phyloP scores from a whole-genome alignment of 805 yeast genomes.

The Clavispora phyllophila region DNA sequence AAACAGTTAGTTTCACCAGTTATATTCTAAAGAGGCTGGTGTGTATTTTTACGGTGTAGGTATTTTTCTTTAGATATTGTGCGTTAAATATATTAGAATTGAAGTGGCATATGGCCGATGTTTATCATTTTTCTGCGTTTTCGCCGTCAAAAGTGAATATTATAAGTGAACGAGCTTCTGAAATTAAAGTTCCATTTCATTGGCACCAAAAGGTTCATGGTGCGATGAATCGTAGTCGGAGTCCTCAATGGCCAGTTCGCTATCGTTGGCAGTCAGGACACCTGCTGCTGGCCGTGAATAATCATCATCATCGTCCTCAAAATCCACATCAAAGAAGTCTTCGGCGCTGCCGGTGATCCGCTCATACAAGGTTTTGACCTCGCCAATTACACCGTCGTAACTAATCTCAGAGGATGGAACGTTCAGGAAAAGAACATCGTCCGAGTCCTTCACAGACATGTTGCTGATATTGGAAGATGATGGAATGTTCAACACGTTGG shows the following conservation, averaged over 20 bases:
- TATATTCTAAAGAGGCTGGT: too few relatives aligned
- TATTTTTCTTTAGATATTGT: too few relatives aligned
- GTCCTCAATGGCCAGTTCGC: slow-evolving; percentile 18
- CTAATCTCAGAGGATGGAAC: slow-evolving; percentile 84
- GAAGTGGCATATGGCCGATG: neutral
- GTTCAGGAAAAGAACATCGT: slow-evolving; percentile 36
- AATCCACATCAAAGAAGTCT: slow-evolving; percentile 93
- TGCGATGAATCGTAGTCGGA: slow-evolving; percentile 22
- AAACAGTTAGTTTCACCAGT: too few relatives aligned
- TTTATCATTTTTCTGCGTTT: neutral
- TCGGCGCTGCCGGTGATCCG: slow-evolving; percentile 88
- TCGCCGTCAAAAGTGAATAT: neutral
- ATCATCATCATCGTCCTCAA: slow-evolving; percentile 85
- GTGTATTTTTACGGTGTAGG: too few relatives aligned
- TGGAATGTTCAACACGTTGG: slow-evolving; percentile 23
- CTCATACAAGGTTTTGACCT: slow-evolving; percentile 69
- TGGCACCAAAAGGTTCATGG: slow-evolving; percentile 41
- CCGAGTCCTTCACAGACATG: slow-evolving; percentile 13
- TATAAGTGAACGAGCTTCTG: neutral
- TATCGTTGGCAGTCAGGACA: slow-evolving; percentile 9
- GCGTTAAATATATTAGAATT: neutral
- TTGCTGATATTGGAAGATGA: slow-evolving; percentile 24
- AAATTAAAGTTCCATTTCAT: slow-evolving; percentile 37
- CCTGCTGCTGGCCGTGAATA: slow-evolving; percentile 6
- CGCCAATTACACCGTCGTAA: slow-evolving; percentile 85